A percentile compares a stretch with the other conserved stretches of the same genome.
Evolutionary conservation across 306 rosid genomes (phyloP).

Genomic region (Abrus pulchellus): DNA sequence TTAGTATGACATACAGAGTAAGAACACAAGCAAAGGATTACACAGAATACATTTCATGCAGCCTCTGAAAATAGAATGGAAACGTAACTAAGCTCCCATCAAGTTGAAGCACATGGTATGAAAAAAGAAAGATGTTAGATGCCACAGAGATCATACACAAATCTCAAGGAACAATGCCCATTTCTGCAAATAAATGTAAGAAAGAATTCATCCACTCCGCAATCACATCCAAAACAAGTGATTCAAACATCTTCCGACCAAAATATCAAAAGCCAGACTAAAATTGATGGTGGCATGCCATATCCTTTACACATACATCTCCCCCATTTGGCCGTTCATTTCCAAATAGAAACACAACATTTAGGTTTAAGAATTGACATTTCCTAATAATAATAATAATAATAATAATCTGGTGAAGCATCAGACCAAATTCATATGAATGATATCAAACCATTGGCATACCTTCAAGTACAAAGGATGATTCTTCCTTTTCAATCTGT

Average conservation of each 20-base stretch:
- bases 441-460: constrained; percentile 27
- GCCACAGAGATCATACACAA: background rate
- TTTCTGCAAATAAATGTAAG: background rate
- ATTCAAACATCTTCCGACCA: constrained; percentile 11
- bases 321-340: constrained; percentile 9
- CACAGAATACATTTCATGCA: background rate
- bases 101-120: background rate
- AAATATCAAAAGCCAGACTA: background rate
- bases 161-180: constrained; percentile 15
- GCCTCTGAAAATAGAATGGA: background rate
- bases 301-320: background rate
- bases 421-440: constrained; percentile 11
- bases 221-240: background rate
- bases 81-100: background rate
- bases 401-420: constrained; percentile 28
- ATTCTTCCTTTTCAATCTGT: constrained; percentile 69
- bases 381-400: constrained; percentile 16
- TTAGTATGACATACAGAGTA: constrained; percentile 10
- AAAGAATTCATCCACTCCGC: constrained; percentile 3
- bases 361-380: constrained; percentile 3
- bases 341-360: background rate
- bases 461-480: constrained; percentile 72
- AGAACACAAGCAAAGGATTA: background rate
- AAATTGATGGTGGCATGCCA: background rate
- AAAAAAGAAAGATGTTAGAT: background rate